These are phyloP conservation scores for Sugiyamaella americana DNA, from an alignment of 805 yeast species.

Conservation along the genomic window DNA sequence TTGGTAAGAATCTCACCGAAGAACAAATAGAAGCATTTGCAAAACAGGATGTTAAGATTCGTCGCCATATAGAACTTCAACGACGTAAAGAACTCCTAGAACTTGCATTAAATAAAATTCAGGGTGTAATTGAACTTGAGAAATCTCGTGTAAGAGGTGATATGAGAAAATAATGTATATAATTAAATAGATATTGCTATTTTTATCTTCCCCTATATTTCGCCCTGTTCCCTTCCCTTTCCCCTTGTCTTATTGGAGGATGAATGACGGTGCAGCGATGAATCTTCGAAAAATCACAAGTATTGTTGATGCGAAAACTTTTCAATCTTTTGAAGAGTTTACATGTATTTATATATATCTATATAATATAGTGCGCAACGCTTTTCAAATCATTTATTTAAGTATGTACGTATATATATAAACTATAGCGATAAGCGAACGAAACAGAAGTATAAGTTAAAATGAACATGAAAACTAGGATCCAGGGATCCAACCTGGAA, in stretches of 20 bases:
- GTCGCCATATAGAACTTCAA: conserved; percentile 86
- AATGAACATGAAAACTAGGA: no score
- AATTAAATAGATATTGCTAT: neutral
- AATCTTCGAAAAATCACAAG: no score
- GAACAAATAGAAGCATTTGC: conserved; percentile 88
- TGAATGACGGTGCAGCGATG: no score
- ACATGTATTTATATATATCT: neutral
- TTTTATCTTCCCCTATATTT: no score
- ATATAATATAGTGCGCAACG: no score
- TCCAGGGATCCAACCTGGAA: no score
- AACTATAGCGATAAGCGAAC: no score
- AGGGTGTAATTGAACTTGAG: conserved; percentile 68
- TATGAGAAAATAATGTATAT: neutral
- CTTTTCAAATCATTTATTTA: no score
- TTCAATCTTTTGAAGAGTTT: neutral
- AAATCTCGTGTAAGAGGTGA: conserved; percentile 20
- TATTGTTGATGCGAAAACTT: neutral
- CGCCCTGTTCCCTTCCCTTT: no score
- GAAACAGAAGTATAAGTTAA: no score
- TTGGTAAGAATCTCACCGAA: conserved; percentile 54
- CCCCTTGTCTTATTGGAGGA: no score
- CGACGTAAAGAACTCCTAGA: conserved; percentile 86
- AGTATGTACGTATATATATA: no score
- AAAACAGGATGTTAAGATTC: conserved; percentile 87
- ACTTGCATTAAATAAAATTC: conserved; percentile 77